A percentile compares a stretch with the other conserved stretches of the same genome.
Conservation (phyloP, 1,284 basidiomycete genomes). For the Pyrrhoderma noxium region DNA sequence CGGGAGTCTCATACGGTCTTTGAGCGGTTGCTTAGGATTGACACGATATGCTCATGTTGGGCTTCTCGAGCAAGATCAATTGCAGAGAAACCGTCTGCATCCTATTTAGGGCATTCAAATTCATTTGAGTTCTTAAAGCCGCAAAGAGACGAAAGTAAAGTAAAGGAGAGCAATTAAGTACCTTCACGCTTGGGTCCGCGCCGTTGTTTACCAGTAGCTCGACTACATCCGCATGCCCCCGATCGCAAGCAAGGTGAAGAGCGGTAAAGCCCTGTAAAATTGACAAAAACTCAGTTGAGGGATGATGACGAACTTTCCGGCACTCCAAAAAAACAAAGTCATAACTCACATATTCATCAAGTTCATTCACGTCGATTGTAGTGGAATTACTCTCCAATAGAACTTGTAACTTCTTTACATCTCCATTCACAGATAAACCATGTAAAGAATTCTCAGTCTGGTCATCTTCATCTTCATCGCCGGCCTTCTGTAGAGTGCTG, state of each 20-base stretch:
- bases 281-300: background rate
- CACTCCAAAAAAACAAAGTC: background rate
- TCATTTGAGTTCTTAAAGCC: constrained; percentile 1
- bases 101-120: constrained; percentile 36
- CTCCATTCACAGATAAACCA: constrained; percentile 54
- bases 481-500: constrained; percentile 49
- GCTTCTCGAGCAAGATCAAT: constrained; percentile 60
- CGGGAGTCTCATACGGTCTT: background rate
- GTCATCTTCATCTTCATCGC: constrained; percentile 29
- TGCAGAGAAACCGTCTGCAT: constrained; percentile 63
- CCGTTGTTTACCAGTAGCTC: constrained; percentile 56
- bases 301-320: constrained; percentile 1
- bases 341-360: constrained; percentile 54
- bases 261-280: constrained; percentile 70
- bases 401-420: constrained; percentile 38
- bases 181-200: constrained; percentile 59
- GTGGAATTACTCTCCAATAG: constrained; percentile 39
- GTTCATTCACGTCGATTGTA: constrained; percentile 34
- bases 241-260: constrained; percentile 78
- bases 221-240: constrained; percentile 58
- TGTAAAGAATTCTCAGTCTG: constrained; percentile 43
- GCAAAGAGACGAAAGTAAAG: background rate
- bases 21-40: constrained; percentile 32
- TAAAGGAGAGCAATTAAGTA: constrained; percentile 30
- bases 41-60: constrained; percentile 54